Evolutionary conservation across 1,284 basidiomycete genomes (phyloP).

Genomic region (Xanthoconium separans): DNA sequence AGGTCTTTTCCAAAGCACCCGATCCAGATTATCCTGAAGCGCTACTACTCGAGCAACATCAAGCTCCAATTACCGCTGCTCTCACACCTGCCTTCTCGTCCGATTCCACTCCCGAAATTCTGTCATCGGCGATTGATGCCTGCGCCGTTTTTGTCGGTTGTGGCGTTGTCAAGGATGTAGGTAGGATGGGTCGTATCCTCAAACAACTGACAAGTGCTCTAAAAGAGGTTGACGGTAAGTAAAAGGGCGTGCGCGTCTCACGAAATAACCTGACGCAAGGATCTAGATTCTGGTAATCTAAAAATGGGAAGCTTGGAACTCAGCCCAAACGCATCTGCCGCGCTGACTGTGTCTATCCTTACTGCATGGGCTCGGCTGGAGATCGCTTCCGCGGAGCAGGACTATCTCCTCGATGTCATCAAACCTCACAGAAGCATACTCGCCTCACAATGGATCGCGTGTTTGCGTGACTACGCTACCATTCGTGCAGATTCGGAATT

Average conservation of each 20-base stretch:
- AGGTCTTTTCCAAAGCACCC: conserved; percentile 84
- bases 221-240: conserved; percentile 82
- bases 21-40: conserved; percentile 94
- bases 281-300: conserved; percentile 75
- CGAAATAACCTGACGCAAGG: conserved; percentile 10
- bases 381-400: conserved; percentile 72
- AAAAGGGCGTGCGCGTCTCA: background rate
- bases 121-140: conserved; percentile 89
- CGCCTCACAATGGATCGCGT: conserved; percentile 85
- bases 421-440: conserved; percentile 78
- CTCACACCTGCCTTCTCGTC: conserved; percentile 96
- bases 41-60: conserved; percentile 94
- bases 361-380: conserved; percentile 96
- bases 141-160: conserved; percentile 96
- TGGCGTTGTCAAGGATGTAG: conserved; percentile 91
- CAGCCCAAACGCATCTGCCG: conserved; percentile 91
- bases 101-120: conserved; percentile 94
- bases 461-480: conserved; percentile 89
- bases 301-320: conserved; percentile 89
- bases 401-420: conserved; percentile 81
- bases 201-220: conserved; percentile 86
- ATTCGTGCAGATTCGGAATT: conserved; percentile 89
- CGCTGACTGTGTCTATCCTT: conserved; percentile 91
- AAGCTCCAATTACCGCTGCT: conserved; percentile 97
- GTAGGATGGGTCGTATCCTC: conserved; percentile 91